phyloP scores from a whole-genome alignment of 176 grass and related monocot genomes.

The Eragrostis nindensis region DNA sequence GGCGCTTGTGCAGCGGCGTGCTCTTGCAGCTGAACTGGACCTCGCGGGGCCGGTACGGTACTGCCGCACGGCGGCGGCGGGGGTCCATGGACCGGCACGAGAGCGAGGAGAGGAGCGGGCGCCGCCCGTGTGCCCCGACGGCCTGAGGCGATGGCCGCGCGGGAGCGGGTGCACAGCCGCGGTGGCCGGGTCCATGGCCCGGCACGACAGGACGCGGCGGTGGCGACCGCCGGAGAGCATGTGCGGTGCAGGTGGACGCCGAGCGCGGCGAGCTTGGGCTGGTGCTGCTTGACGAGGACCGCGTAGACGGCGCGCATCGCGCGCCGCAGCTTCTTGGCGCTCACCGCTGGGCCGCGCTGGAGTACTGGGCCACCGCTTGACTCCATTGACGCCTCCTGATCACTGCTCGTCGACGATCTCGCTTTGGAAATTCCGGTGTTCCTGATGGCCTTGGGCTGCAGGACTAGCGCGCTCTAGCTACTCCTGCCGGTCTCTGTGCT shows the following conservation, averaged over 20 bases:
- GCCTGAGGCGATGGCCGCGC: neutral
- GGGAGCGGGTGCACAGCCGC: constrained; percentile 54
- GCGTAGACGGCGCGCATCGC: constrained; percentile 54
- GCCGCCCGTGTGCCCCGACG: too few relatives aligned
- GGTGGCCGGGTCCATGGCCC: constrained; percentile 67
- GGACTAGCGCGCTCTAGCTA: neutral
- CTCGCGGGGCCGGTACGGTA: constrained; percentile 65
- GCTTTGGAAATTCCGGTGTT: neutral
- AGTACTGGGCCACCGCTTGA: neutral
- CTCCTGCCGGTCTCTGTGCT: neutral
- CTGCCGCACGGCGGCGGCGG: constrained; percentile 40
- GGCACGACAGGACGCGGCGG: constrained; percentile 55
- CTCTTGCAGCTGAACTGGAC: constrained; percentile 91
- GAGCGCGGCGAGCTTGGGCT: constrained; percentile 63
- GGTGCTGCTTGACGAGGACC: constrained; percentile 71
- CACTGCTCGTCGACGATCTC: constrained; percentile 24
- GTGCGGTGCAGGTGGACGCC: constrained; percentile 69
- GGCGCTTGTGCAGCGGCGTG: constrained; percentile 60
- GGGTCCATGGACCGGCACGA: constrained; percentile 79
- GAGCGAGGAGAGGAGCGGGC: constrained; percentile 41
- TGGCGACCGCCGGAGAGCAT: constrained; percentile 50
- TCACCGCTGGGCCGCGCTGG: neutral
- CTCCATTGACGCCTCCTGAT: constrained; percentile 42
- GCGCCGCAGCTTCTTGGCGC: constrained; percentile 60
- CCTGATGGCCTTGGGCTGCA: neutral